Evolutionary conservation across 768 basidiomycete genomes (phyloP).

Genomic region (Hericium erinaceus): DNA sequence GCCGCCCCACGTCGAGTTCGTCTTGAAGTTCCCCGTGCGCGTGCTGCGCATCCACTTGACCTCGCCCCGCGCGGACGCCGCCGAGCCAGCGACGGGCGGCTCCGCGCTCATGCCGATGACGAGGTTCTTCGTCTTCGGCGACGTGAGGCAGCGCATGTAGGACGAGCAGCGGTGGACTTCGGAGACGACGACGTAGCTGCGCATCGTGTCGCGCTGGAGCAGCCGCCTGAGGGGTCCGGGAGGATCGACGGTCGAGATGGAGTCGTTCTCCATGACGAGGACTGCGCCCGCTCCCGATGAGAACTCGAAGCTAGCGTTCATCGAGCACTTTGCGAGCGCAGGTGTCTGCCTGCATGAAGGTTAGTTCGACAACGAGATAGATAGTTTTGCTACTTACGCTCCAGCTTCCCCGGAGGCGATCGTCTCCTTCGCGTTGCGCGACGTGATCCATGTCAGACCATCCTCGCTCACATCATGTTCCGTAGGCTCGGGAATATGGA

Average conservation of each 20-base stretch:
- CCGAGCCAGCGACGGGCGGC: not conserved
- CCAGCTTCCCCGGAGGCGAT: not conserved
- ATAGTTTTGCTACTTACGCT: not conserved
- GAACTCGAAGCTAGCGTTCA: constrained; percentile 22
- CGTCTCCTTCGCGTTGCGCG: not conserved
- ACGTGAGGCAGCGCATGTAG: constrained; percentile 22
- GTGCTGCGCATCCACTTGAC: not conserved
- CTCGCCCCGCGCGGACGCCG: not conserved
- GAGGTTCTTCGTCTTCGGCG: constrained; percentile 12
- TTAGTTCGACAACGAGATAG: not conserved
- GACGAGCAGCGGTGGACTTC: constrained; percentile 26
- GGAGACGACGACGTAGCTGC: constrained; percentile 22
- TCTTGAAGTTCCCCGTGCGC: not conserved
- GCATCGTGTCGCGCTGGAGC: constrained; percentile 17
- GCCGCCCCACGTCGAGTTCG: not conserved
- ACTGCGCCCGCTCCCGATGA: constrained; percentile 21
- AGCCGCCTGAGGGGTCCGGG: constrained; percentile 21
- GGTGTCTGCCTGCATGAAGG: not conserved
- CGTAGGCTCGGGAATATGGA: not conserved
- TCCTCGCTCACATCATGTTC: not conserved
- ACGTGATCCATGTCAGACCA: not conserved
- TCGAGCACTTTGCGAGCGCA: constrained; percentile 17
- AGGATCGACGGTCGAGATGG: constrained; percentile 19
- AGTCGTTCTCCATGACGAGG: constrained; percentile 23
- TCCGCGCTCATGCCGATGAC: constrained; percentile 20